phyloP scores from a whole-genome alignment of 257 asterid species.

The Jaltomata sinuosa region DNA sequence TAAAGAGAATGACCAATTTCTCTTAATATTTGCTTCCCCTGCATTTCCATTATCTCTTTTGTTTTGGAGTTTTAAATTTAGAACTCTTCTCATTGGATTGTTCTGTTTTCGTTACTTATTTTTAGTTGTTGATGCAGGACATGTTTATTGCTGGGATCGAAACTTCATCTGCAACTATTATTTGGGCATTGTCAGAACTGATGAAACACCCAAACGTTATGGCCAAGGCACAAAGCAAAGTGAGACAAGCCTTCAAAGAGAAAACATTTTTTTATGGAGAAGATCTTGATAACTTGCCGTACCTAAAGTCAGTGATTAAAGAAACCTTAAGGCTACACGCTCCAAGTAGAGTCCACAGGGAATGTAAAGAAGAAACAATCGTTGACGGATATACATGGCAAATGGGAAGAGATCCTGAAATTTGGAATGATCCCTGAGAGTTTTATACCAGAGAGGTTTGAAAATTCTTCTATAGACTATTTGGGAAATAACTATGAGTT shows the following conservation, averaged over 20 bases:
- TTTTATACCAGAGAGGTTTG: neutral
- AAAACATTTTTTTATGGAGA: neutral
- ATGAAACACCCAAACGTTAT: neutral
- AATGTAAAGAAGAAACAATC: neutral
- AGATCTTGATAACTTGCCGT: neutral
- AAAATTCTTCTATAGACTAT: neutral
- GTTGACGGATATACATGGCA: constrained; percentile 9
- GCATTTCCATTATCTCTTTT: neutral
- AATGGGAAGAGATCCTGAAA: neutral
- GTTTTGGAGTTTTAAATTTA: no score
- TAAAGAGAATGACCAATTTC: neutral
- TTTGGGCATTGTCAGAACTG: neutral
- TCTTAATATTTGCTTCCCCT: no score
- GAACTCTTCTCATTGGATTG: neutral
- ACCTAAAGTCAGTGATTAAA: neutral
- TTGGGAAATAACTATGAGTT: neutral
- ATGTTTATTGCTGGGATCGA: constrained; percentile 11
- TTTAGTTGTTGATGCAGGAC: neutral
- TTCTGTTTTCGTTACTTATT: neutral
- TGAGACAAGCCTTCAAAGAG: constrained; percentile 1
- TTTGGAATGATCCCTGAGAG: neutral
- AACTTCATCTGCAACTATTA: constrained; percentile 3
- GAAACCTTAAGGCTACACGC: constrained; percentile 1
- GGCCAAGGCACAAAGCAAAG: neutral
- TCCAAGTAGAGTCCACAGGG: neutral